Percentiles rank a stretch among this genome's conserved stretches.
Conservation (phyloP, 2,329 filamentous ascomycete species). For the Aureobasidium sp. region DNA sequence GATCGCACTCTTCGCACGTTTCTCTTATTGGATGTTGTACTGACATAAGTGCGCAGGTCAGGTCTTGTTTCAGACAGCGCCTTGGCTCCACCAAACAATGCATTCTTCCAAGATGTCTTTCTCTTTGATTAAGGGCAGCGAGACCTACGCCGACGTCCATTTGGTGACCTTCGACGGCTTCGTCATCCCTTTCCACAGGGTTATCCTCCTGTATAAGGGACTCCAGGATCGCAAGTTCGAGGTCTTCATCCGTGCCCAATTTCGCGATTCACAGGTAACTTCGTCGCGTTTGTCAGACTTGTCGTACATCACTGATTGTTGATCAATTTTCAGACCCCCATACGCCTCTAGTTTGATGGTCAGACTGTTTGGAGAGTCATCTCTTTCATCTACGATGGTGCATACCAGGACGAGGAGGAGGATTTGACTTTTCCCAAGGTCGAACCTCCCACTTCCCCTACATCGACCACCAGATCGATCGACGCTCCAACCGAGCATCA, state of each 20-base stretch:
- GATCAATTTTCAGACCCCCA: background rate
- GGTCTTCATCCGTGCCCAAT: background rate
- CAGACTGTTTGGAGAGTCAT: constrained; percentile 4
- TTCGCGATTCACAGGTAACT: background rate
- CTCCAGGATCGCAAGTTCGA: background rate
- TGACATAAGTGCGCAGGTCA: background rate
- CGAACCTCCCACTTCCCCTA: background rate
- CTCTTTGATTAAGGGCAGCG: background rate
- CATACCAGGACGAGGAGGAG: background rate
- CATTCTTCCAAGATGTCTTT: background rate
- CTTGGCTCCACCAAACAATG: background rate
- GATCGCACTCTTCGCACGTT: background rate
- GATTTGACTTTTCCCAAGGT: background rate
- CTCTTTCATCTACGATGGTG: background rate
- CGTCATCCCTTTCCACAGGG: background rate
- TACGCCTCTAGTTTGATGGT: background rate
- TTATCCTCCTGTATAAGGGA: background rate
- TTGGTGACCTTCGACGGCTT: background rate
- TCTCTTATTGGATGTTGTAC: background rate
- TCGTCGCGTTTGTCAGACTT: no score
- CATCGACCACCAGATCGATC: background rate
- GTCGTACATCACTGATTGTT: background rate
- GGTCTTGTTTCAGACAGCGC: background rate
- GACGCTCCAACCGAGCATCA: background rate
- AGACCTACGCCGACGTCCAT: background rate